Evolutionary conservation across 2,329 filamentous ascomycete genomes (phyloP).

Genomic region (Epichloe elymi): DNA sequence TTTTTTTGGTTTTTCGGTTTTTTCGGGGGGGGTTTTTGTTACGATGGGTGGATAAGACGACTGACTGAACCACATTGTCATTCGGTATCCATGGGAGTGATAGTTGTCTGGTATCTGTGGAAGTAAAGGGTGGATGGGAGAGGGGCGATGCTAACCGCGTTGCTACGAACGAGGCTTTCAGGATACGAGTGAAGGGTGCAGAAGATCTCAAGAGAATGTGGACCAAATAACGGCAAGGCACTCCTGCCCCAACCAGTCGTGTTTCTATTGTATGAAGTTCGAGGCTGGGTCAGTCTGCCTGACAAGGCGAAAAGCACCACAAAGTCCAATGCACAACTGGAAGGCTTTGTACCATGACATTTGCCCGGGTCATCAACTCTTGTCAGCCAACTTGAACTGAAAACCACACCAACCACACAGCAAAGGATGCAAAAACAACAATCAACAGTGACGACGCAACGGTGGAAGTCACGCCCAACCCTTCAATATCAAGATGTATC

Average conservation of each 20-base stretch:
- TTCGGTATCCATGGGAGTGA: neutral
- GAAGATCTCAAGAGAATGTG: conserved; percentile 3
- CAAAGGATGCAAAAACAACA: neutral
- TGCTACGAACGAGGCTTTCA: conserved; percentile 8
- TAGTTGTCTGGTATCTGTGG: too few relatives aligned
- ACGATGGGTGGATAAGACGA: neutral
- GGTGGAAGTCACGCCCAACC: neutral
- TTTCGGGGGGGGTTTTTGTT: neutral
- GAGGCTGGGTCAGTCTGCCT: neutral
- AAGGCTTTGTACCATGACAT: neutral
- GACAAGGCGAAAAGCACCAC: neutral
- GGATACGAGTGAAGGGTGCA: conserved; percentile 8
- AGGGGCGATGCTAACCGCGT: neutral
- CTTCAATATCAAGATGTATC: neutral
- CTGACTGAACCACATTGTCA: neutral
- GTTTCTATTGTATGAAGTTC: neutral
- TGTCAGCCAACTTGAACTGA: neutral
- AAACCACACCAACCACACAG: neutral
- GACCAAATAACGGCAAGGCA: neutral
- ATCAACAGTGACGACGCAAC: neutral
- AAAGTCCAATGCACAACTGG: neutral
- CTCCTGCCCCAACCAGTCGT: neutral
- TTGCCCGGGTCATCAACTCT: neutral
- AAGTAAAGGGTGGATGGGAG: neutral
- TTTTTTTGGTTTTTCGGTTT: neutral